phyloP scores from a whole-genome alignment of 2,329 filamentous ascomycete genomes.

The Aschersonia sp. region DNA sequence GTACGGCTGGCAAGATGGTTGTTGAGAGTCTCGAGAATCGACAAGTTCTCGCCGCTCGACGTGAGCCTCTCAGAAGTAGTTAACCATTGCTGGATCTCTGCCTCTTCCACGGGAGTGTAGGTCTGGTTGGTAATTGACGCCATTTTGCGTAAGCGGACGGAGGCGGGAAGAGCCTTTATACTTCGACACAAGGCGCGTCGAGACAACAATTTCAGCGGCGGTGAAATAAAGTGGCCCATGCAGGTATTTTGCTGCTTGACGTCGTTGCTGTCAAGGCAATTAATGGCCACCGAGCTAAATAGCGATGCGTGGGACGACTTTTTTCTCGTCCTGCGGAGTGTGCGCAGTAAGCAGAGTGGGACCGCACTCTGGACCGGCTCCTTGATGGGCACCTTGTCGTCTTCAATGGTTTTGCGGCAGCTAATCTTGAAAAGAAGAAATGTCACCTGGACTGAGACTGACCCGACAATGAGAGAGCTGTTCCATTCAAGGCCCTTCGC shows the following conservation, averaged over 20 bases:
- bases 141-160: conserved; percentile 36
- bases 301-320: too few relatives aligned
- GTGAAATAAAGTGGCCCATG: background rate
- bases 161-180: conserved; percentile 22
- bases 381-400: too few relatives aligned
- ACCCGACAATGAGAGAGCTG: too few relatives aligned
- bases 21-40: conserved; percentile 69
- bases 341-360: too few relatives aligned
- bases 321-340: too few relatives aligned
- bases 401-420: too few relatives aligned
- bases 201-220: conserved; percentile 23
- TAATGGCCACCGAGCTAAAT: too few relatives aligned
- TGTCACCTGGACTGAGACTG: too few relatives aligned
- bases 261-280: too few relatives aligned
- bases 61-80: conserved; percentile 57
- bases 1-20: conserved; percentile 76
- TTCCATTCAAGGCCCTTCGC: too few relatives aligned
- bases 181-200: conserved; percentile 21
- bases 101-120: conserved; percentile 67
- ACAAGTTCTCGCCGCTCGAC: conserved; percentile 41
- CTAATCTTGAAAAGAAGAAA: too few relatives aligned
- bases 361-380: too few relatives aligned
- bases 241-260: background rate
- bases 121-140: conserved; percentile 49
- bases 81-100: conserved; percentile 83